Evolutionary conservation across 352 stramenopile species (phyloP).

Genomic region (Phytophthora ohioensis): DNA sequence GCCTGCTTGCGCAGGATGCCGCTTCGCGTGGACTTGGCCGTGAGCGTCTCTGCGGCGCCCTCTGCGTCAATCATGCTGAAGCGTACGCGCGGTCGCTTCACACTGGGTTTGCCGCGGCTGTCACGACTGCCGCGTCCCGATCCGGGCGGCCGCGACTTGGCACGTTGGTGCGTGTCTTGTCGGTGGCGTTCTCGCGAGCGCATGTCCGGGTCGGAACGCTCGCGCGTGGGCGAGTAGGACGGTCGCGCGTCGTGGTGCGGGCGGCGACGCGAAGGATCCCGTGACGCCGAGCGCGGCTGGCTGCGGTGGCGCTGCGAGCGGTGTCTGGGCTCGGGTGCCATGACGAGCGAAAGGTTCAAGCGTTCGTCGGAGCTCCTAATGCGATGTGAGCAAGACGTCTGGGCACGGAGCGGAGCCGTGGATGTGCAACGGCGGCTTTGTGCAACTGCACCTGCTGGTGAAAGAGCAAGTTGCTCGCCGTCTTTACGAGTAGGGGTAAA

Average conservation of each 20-base stretch:
- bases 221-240: slow-evolving; percentile 31
- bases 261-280: slow-evolving; percentile 27
- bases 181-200: slow-evolving; percentile 26
- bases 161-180: slow-evolving; percentile 19
- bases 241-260: slow-evolving; percentile 16
- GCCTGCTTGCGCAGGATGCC: slow-evolving; percentile 81
- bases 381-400: slow-evolving; percentile 25
- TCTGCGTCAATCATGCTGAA: slow-evolving; percentile 60
- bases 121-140: slow-evolving; percentile 20
- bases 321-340: slow-evolving; percentile 39
- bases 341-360: slow-evolving; percentile 11
- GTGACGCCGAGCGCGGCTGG: slow-evolving; percentile 28
- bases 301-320: slow-evolving; percentile 36
- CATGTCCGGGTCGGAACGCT: slow-evolving; percentile 29
- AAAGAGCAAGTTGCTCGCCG: slow-evolving; percentile 31
- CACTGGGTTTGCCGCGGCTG: slow-evolving; percentile 17
- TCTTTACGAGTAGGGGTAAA: slow-evolving; percentile 29
- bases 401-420: slow-evolving; percentile 2
- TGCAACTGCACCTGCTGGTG: slow-evolving; percentile 18
- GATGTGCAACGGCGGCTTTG: slow-evolving; percentile 17
- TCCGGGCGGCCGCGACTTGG: slow-evolving; percentile 35
- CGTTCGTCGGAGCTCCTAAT: slow-evolving; percentile 15
- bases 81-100: slow-evolving; percentile 63
- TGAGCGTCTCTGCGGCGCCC: slow-evolving; percentile 50
- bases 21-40: slow-evolving; percentile 58